Evolutionary conservation across 441 rosid genomes (phyloP).

Genomic region (Populus hybrid): DNA sequence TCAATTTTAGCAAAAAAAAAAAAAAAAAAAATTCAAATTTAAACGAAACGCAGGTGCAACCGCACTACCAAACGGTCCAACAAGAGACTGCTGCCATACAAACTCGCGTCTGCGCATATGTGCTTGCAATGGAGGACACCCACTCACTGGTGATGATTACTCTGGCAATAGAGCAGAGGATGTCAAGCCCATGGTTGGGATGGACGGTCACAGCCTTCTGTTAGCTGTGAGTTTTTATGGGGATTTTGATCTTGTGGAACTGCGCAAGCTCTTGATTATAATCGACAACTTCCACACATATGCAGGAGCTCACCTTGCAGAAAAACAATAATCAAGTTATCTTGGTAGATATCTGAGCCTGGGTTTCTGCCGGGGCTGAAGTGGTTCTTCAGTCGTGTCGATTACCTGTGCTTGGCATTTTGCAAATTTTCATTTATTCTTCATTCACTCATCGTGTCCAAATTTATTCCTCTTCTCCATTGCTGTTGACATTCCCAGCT

Average conservation of each 20-base stretch:
- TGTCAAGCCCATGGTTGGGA: too few species aligned
- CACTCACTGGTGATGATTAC: too few species aligned
- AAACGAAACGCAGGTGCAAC: too few species aligned
- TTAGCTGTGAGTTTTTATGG: slow-evolving; percentile 18
- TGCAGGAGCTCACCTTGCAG: slow-evolving; percentile 17
- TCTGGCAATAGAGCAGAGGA: too few species aligned
- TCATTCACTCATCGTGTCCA: not conserved
- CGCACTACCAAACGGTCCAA: too few species aligned
- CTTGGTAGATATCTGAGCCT: slow-evolving; percentile 6
- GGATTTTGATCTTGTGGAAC: slow-evolving; percentile 10
- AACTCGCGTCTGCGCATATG: too few species aligned
- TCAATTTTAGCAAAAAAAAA: too few species aligned
- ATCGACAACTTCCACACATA: slow-evolving; percentile 15
- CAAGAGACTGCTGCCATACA: too few species aligned
- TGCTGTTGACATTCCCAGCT: too few species aligned
- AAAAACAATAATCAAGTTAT: slow-evolving; percentile 8
- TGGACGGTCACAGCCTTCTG: slow-evolving; percentile 15
- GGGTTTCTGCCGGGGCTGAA: slow-evolving; percentile 19
- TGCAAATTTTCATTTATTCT: slow-evolving; percentile 12
- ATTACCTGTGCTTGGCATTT: slow-evolving; percentile 16
- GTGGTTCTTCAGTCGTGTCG: slow-evolving; percentile 18
- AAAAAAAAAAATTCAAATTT: too few species aligned
- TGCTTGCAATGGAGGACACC: too few species aligned
- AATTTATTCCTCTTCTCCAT: too few species aligned
- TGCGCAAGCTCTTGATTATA: slow-evolving; percentile 16